A percentile compares a stretch with the other conserved stretches of the same genome.
Evolutionary conservation across 345 rosid genomes (phyloP).

Genomic region (Syzygium aqueum): DNA sequence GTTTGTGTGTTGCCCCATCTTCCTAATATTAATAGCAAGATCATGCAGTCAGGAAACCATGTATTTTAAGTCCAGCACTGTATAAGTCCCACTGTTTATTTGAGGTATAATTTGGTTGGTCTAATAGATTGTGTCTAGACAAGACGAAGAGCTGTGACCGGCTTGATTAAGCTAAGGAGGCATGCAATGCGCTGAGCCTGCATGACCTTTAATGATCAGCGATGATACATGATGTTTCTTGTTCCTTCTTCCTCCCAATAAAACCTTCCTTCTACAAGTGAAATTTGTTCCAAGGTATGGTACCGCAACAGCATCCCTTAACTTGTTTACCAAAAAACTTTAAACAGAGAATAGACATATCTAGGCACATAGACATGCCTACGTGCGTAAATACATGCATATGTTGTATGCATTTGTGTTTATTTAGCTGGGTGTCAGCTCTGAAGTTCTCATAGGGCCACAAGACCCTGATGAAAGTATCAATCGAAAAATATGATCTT

Average conservation of each 20-base stretch:
- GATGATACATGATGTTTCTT: background rate
- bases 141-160: background rate
- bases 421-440: background rate
- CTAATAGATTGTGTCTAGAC: background rate
- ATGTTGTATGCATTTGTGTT: background rate
- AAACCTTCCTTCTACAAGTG: too few species aligned
- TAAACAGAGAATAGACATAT: background rate
- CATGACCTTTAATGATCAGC: background rate
- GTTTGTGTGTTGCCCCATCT: too few species aligned
- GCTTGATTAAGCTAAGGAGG: background rate
- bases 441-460: background rate
- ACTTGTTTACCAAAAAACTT: background rate
- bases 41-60: background rate
- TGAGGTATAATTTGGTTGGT: background rate
- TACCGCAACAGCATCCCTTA: background rate
- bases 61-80: background rate
- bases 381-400: background rate
- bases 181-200: background rate
- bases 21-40: too few species aligned
- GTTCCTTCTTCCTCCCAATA: background rate
- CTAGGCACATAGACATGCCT: background rate
- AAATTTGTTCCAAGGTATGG: too few species aligned
- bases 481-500: background rate
- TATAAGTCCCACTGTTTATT: background rate
- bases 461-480: background rate